A percentile compares a stretch with the other conserved stretches of the same genome.
These are phyloP conservation scores for Chlorociboria aeruginascens DNA, from an alignment of 495 filamentous ascomycete species.

Conservation along the genomic window DNA sequence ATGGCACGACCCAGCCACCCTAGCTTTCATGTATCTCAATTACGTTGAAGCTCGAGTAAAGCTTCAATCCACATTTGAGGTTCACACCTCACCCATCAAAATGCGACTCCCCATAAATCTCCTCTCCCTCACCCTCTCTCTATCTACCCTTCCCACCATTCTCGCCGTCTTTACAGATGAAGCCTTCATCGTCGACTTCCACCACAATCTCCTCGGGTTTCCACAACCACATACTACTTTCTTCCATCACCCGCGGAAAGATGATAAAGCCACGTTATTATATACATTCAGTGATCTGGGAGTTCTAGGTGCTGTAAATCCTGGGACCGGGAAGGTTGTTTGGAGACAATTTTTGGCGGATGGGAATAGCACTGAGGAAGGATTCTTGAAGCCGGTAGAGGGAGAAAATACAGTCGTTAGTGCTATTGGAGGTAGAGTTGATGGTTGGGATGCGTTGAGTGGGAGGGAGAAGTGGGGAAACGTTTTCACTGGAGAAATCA, in stretches of 20 bases:
- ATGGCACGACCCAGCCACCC: too few relatives aligned
- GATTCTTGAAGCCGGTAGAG: constrained; percentile 57
- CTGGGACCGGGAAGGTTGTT: constrained; percentile 67
- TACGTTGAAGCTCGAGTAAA: too few relatives aligned
- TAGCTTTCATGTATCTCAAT: too few relatives aligned
- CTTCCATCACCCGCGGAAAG: constrained; percentile 74
- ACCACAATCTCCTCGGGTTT: constrained; percentile 75
- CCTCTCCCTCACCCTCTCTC: constrained; percentile 13
- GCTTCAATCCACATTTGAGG: too few relatives aligned
- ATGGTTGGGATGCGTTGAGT: constrained; percentile 73
- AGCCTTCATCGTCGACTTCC: constrained; percentile 85
- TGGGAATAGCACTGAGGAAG: constrained; percentile 2
- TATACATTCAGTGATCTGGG: constrained; percentile 80
- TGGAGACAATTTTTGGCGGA: constrained; percentile 64
- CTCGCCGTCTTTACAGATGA: constrained; percentile 80
- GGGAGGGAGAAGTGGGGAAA: constrained; percentile 68
- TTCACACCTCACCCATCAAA: not conserved
- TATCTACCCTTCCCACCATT: constrained; percentile 23
- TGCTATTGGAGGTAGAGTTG: constrained; percentile 49
- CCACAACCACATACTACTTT: constrained; percentile 78
- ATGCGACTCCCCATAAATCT: constrained; percentile 18
- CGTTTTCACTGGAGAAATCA: constrained; percentile 44
- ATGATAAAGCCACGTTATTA: constrained; percentile 76
- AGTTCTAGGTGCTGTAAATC: constrained; percentile 80
- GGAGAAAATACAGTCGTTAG: constrained; percentile 62